Evolutionary conservation across 2,329 filamentous ascomycete species (phyloP), one percentile per base, ranked within the genome.

Genomic region (Knufia fluminis): DNA sequence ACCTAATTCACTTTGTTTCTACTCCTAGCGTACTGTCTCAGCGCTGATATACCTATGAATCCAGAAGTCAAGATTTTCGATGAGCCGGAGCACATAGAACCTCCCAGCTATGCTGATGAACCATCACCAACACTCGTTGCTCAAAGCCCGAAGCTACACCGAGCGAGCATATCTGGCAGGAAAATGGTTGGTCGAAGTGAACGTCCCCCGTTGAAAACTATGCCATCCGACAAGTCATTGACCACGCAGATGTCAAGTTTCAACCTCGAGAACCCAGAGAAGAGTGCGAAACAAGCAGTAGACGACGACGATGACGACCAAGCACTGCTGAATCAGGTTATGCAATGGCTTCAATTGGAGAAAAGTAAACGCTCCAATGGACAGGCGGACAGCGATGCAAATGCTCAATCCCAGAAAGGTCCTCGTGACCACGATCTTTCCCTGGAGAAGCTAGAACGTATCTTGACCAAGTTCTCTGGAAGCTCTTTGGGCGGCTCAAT

Each of bases 291-390:
- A 39, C 49, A 55, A 46, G 31, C 42, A 36, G n/a, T n/a, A n/a
- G 17, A 31, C 50, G 55, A 38, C 35, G 49, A 35, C 7, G 26
- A 16, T 22, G 38, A 43, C 51, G 54, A 54, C 19, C 52, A 52
- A 8, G 59, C 54, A 39, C 61, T 94, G 6, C 68, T 92, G 23
- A 75, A 81, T 17, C 86, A 94, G 62, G 81, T 96, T 12, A 76
- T 79, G 22, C 80, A 86, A 56, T 97, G 91, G 91, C 70, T 96
- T 33, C 80, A 90, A 58, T 78, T 83, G 44, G 89, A 96, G 67
- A 85, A 83, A 61, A 68, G 73, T 26, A 86, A 84, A 64, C 24
- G 54, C 59, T 45, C 59, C 58, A 22, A 60, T 52, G 41, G 56
- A 42, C 49, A 60, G 43, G 51, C 60, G 39, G 54, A 48, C 17